Conservation (phyloP, 148 eudicot species). For the Chenopodium formosanum region DNA sequence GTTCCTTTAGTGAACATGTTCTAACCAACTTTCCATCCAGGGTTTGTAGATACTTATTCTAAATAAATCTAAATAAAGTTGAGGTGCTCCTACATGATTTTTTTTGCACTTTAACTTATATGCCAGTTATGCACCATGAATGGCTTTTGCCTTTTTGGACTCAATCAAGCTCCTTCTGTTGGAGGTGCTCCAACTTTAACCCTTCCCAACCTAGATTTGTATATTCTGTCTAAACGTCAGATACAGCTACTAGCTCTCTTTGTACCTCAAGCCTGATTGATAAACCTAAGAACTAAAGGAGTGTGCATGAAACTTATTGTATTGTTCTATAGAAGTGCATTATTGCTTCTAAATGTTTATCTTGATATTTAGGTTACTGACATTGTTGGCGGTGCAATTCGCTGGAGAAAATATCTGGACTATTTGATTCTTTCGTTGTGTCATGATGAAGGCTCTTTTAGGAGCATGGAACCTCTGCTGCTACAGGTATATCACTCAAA, state of each 20-base stretch:
- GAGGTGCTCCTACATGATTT: neutral
- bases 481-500: slow-evolving; percentile 56
- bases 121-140: neutral
- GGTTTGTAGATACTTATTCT: slow-evolving; percentile 10
- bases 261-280: neutral
- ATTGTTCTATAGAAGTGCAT: neutral
- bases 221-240: neutral
- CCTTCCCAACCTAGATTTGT: neutral
- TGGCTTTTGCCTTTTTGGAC: neutral
- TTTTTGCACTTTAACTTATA: neutral
- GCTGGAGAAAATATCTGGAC: slow-evolving; percentile 97
- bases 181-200: neutral
- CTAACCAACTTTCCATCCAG: neutral
- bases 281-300: slow-evolving; percentile 1
- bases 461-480: slow-evolving; percentile 86
- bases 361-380: slow-evolving; percentile 67
- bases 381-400: slow-evolving; percentile 87
- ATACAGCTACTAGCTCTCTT: neutral
- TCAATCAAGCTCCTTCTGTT: neutral
- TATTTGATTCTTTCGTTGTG: slow-evolving; percentile 72
- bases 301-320: neutral
- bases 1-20: neutral
- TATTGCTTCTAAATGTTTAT: neutral
- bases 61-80: slow-evolving; percentile 9
- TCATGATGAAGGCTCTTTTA: slow-evolving; percentile 60